A percentile compares a stretch with the other conserved stretches of the same genome.
These are phyloP conservation scores for Cyphellophora attinorum DNA, from an alignment of 2,329 filamentous ascomycete species.

Conservation along the genomic window DNA sequence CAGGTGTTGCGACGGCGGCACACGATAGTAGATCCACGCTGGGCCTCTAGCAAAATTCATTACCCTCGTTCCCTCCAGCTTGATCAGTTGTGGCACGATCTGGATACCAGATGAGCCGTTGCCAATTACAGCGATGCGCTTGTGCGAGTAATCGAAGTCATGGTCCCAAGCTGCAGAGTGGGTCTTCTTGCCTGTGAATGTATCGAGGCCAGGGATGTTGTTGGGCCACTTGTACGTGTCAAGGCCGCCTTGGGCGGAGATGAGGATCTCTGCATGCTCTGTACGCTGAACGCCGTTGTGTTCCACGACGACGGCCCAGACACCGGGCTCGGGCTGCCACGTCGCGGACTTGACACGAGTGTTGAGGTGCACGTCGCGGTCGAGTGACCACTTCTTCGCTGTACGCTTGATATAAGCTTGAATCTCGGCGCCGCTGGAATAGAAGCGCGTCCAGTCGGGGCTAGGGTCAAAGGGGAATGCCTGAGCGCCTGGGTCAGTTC, in stretches of 20 bases:
- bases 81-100: constrained; percentile 30
- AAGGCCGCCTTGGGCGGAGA: constrained; percentile 21
- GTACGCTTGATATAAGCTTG: constrained; percentile 30
- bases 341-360: constrained; percentile 26
- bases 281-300: constrained; percentile 15
- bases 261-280: constrained; percentile 25
- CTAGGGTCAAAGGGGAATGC: constrained; percentile 27
- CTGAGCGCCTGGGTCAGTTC: constrained; percentile 2
- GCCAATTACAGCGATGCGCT: constrained; percentile 54
- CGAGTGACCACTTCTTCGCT: constrained; percentile 29
- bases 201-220: constrained; percentile 39
- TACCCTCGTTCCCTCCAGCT: constrained; percentile 15
- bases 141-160: constrained; percentile 44
- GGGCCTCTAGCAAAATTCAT: constrained; percentile 23
- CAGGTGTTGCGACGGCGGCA: constrained; percentile 16
- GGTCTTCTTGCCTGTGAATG: constrained; percentile 48
- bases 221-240: constrained; percentile 8
- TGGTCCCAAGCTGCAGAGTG: constrained; percentile 50
- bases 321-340: constrained; percentile 27
- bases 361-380: constrained; percentile 27
- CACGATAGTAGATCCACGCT: constrained; percentile 20
- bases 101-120: constrained; percentile 57
- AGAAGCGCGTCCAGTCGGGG: constrained; percentile 32
- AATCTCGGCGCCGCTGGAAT: constrained; percentile 31
- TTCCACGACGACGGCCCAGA: constrained; percentile 27